Evolutionary conservation across 179 eudicot genomes (phyloP), one percentile per base, ranked within the genome.

Genomic region (Kewa caespitosa): DNA sequence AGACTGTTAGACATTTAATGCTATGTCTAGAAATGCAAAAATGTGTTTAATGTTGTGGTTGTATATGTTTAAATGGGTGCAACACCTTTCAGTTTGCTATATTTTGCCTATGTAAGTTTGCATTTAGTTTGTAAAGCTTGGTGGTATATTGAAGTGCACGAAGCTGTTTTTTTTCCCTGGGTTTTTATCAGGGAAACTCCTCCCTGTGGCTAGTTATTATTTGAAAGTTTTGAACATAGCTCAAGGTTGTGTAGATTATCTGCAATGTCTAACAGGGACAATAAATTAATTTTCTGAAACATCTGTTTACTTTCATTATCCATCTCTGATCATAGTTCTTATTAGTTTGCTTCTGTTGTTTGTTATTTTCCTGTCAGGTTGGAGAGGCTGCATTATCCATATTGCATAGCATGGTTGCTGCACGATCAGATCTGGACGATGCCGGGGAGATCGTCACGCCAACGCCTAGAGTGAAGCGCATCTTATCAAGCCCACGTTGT

Each of bases 391-490:
- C 99, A 70, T 79, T 96, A 77, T 86, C 92, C 67, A 84, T 96
- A 74, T 87, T 96, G 81, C 99, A 93, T 87, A 85, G 92, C 90
- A 96, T 96, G 99, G 99, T 93, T 70, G 86, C 97, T 59, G 96
- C 99, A 31, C 92, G 94, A 70, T 96, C 99, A 65, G 99, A 96
- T 87, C 86, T 96, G 43, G 99, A 96, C 82, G 99, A 96, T 91
- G 99, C 99, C 54, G 99, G 99, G 72, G 99, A 96, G 85, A 88
- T 96, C 72, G 97, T 96, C 79, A 96, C 98, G 39, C 99, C 98
- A 52, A 96, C 99, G 8, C 99, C 99, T 80, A 89, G 97, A 78
- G 99, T 93, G 25, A 96, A 96, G 77, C 83, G 97, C 74, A 96
- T 96, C 70, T 86, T 93, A 85, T 96, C 99, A 72, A 96, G 99